Evolutionary conservation across 352 stramenopile genomes (phyloP).

Genomic region (Phytophthora fragariae): DNA sequence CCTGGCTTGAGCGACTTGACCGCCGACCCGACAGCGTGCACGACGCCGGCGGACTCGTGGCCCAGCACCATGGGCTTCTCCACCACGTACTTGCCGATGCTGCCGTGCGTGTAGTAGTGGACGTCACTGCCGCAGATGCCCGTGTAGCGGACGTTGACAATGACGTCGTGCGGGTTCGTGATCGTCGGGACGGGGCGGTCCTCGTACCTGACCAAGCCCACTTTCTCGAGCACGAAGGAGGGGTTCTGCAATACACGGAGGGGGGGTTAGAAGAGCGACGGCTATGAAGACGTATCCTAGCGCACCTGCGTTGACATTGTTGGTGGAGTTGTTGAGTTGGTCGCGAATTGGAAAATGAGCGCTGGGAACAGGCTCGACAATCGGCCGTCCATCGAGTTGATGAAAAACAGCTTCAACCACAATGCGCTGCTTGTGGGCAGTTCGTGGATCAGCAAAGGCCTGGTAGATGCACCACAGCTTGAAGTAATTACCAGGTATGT

Average conservation of each 20-base stretch:
- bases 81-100: slow-evolving; percentile 42
- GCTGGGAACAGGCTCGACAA: background rate
- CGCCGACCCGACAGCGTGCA: slow-evolving; percentile 32
- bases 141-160: slow-evolving; percentile 39
- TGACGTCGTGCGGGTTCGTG: slow-evolving; percentile 32
- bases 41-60: slow-evolving; percentile 37
- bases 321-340: slow-evolving; percentile 1
- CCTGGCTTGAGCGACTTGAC: slow-evolving; percentile 36
- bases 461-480: no score
- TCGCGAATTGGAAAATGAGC: slow-evolving; percentile 16
- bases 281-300: background rate
- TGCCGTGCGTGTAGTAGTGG: slow-evolving; percentile 42
- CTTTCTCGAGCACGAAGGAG: slow-evolving; percentile 40
- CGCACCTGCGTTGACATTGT: slow-evolving; percentile 2
- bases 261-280: background rate
- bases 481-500: no score
- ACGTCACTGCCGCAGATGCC: slow-evolving; percentile 42
- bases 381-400: background rate
- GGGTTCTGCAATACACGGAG: slow-evolving; percentile 18
- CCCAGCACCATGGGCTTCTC: slow-evolving; percentile 37
- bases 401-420: slow-evolving; percentile 23
- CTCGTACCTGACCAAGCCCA: slow-evolving; percentile 35
- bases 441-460: no score
- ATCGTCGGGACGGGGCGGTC: slow-evolving; percentile 36
- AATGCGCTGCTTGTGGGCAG: background rate